Conservation (phyloP, 148 eudicot genomes). For the Polygonum aviculare region DNA sequence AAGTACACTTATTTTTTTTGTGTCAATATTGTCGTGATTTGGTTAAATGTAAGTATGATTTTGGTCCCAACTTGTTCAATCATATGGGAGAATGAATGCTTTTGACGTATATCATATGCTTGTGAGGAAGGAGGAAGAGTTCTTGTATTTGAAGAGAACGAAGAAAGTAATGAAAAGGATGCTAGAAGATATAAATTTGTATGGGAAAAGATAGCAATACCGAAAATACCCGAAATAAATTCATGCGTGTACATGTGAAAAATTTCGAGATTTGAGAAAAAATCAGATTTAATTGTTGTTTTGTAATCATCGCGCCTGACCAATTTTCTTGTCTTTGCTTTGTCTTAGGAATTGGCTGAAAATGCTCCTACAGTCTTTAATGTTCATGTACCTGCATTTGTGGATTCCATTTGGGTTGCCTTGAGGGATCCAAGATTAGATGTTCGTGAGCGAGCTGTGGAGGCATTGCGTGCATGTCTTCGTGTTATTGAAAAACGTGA, state of each 20-base stretch:
- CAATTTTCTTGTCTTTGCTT: slow-evolving; percentile 8
- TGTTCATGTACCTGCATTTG: slow-evolving; percentile 87
- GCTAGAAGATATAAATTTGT: too few relatives aligned
- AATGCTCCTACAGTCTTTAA: slow-evolving; percentile 94
- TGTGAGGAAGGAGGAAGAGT: too few relatives aligned
- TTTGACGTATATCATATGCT: too few relatives aligned
- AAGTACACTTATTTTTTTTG: slow-evolving; percentile 20
- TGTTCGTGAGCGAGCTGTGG: slow-evolving; percentile 89
- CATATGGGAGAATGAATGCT: too few relatives aligned
- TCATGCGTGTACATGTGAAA: too few relatives aligned
- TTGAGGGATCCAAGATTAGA: slow-evolving; percentile 76
- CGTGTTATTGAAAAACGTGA: slow-evolving; percentile 96
- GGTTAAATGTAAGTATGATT: not conserved
- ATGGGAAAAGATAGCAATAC: too few relatives aligned
- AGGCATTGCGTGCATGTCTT: slow-evolving; percentile 97
- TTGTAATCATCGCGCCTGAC: not conserved
- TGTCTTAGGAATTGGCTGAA: slow-evolving; percentile 96
- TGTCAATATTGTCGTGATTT: not conserved
- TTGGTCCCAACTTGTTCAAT: not conserved
- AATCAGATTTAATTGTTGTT: not conserved
- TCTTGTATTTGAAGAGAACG: too few relatives aligned
- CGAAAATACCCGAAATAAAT: too few relatives aligned
- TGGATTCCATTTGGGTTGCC: slow-evolving; percentile 95
- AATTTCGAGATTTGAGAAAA: too few relatives aligned
- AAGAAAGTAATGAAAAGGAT: too few relatives aligned